Percentiles rank a stretch among this genome's conserved stretches.
These are phyloP conservation scores for Paramyrothecium roridum DNA, from an alignment of 2,329 filamentous ascomycete species.

Conservation along the genomic window DNA sequence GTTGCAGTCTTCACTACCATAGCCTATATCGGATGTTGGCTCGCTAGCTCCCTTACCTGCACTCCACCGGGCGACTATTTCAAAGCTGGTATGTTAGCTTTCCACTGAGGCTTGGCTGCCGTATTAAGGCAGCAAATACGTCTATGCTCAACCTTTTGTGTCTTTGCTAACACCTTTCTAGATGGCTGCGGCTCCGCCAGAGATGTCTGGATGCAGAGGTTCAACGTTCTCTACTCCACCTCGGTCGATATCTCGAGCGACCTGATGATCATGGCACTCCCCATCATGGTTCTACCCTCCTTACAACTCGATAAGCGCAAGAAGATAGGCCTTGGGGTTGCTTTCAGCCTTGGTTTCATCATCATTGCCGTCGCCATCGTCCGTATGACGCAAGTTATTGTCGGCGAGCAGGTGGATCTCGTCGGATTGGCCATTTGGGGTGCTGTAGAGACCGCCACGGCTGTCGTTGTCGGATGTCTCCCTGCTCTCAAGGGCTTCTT, in stretches of 20 bases:
- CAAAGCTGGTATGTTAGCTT: constrained; percentile 5
- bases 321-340: constrained; percentile 14
- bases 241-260: constrained; percentile 11
- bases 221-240: constrained; percentile 12
- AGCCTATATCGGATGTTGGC: constrained; percentile 12
- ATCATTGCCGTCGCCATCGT: constrained; percentile 15
- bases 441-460: constrained; percentile 1
- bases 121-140: not conserved
- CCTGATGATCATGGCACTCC: constrained; percentile 15
- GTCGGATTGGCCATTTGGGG: constrained; percentile 6
- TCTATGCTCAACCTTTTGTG: not conserved
- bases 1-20: constrained; percentile 12
- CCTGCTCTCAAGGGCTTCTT: constrained; percentile 15
- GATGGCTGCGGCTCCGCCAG: constrained; percentile 9
- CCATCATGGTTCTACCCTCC: constrained; percentile 11
- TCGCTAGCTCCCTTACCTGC: constrained; percentile 11
- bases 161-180: constrained; percentile 1
- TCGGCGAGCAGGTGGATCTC: constrained; percentile 11
- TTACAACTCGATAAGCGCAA: constrained; percentile 11
- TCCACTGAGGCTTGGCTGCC: not conserved
- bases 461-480: constrained; percentile 15
- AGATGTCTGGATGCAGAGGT: constrained; percentile 8
- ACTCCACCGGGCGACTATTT: constrained; percentile 9
- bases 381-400: constrained; percentile 16
- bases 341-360: constrained; percentile 15